Conservation (phyloP, 495 filamentous ascomycete species). For the Rostrohypoxylon terebratum region DNA sequence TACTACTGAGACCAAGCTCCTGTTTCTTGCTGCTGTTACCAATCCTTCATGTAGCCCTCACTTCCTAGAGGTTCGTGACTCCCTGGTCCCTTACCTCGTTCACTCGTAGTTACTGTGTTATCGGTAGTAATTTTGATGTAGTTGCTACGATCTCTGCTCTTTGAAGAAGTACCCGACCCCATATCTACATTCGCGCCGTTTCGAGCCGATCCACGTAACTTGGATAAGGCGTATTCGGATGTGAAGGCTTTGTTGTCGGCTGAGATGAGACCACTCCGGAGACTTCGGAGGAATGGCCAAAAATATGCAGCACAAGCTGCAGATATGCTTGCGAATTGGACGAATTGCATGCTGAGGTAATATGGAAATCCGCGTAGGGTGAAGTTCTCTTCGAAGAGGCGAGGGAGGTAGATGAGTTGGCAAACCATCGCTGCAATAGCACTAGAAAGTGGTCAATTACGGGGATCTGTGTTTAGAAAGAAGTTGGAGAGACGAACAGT, state of each 20-base stretch:
- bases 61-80: conserved; percentile 15
- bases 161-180: conserved; percentile 24
- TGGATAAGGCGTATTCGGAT: conserved; percentile 37
- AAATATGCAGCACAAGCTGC: conserved; percentile 46
- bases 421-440: conserved; percentile 39
- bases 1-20: background rate
- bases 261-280: conserved; percentile 45
- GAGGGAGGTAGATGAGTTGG: conserved; percentile 42
- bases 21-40: conserved; percentile 19
- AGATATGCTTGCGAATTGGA: conserved; percentile 42
- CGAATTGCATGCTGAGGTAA: conserved; percentile 43
- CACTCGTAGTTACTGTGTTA: conserved; percentile 31
- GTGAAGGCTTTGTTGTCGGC: conserved; percentile 42
- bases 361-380: conserved; percentile 44
- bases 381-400: conserved; percentile 39
- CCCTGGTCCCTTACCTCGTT: conserved; percentile 4
- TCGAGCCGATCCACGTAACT: conserved; percentile 25
- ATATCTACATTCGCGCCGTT: conserved; percentile 23
- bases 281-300: conserved; percentile 46
- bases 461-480: background rate
- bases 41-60: conserved; percentile 39
- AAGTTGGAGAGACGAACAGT: conserved; percentile 32
- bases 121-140: conserved; percentile 43
- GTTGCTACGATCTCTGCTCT: conserved; percentile 37
- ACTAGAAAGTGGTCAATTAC: conserved; percentile 26